Conservation (phyloP, 1,284 basidiomycete species). For the Malassezia sp. region DNA sequence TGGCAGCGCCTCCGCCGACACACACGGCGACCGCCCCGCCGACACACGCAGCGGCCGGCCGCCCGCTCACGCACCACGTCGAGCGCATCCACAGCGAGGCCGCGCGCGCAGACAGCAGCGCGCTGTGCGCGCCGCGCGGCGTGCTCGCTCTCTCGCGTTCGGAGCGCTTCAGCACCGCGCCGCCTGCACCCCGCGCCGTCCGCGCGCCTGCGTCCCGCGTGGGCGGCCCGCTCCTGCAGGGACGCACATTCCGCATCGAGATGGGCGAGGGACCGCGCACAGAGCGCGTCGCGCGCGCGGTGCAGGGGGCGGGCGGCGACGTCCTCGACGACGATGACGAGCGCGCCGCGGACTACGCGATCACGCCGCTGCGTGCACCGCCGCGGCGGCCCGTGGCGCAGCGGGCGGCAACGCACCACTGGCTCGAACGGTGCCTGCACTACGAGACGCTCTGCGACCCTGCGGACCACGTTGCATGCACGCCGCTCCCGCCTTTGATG, state of each 20-base stretch:
- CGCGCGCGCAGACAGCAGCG: neutral
- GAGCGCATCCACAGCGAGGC: neutral
- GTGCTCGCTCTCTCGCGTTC: conserved; percentile 2
- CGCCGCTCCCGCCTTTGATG: conserved; percentile 17
- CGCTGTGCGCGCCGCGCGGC: neutral
- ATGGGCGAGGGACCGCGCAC: conserved; percentile 16
- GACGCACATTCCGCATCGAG: conserved; percentile 16
- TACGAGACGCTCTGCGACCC: conserved; percentile 24
- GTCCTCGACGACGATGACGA: conserved; percentile 4
- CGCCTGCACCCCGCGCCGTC: no score
- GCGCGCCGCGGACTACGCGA: conserved; percentile 11
- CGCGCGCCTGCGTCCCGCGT: no score
- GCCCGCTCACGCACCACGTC: neutral
- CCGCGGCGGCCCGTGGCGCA: conserved; percentile 7
- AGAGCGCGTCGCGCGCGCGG: conserved; percentile 15
- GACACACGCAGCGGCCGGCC: neutral
- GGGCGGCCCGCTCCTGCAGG: conserved; percentile 16
- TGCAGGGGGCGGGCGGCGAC: conserved; percentile 17
- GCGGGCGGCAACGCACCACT: conserved; percentile 25
- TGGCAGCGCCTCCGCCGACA: neutral
- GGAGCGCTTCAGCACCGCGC: conserved; percentile 1
- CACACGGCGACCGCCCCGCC: neutral
- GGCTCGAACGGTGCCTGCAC: conserved; percentile 34
- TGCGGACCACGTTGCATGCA: conserved; percentile 19
- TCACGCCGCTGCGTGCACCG: conserved; percentile 9